phyloP scores from a whole-genome alignment of 2,329 filamentous ascomycete genomes.

The Gremmenia infestans region DNA sequence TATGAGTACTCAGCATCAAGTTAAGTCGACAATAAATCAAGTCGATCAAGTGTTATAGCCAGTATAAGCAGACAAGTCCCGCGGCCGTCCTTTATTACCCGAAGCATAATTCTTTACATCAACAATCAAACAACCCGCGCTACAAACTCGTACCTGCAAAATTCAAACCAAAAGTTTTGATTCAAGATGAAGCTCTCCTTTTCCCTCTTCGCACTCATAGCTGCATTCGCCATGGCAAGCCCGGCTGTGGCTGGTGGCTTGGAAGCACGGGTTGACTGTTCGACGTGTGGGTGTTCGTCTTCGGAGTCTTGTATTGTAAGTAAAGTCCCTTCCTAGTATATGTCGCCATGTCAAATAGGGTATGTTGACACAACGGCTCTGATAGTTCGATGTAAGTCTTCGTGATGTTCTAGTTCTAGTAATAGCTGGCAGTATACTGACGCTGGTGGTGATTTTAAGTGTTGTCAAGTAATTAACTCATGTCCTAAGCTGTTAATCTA shows the following conservation, averaged over 20 bases:
- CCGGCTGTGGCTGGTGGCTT: neutral
- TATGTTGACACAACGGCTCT: neutral
- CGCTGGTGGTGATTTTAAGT: neutral
- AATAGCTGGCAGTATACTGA: neutral
- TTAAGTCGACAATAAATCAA: too few species aligned
- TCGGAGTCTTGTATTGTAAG: slow-evolving; percentile 7
- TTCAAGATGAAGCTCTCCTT: slow-evolving; percentile 7
- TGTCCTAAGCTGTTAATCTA: neutral
- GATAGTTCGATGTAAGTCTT: slow-evolving; percentile 5
- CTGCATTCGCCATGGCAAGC: slow-evolving; percentile 3
- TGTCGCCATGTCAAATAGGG: neutral
- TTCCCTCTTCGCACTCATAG: slow-evolving; percentile 1
- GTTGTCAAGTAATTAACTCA: slow-evolving; percentile 1
- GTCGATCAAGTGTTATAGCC: too few species aligned
- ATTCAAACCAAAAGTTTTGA: neutral
- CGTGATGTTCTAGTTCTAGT: neutral
- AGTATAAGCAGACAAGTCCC: too few species aligned
- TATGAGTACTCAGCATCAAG: too few species aligned
- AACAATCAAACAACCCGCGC: too few species aligned
- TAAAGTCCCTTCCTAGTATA: neutral
- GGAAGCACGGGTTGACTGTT: slow-evolving; percentile 3
- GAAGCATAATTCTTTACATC: too few species aligned
- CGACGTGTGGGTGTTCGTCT: slow-evolving; percentile 4
- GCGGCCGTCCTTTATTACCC: too few species aligned
- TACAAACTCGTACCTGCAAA: too few species aligned